Evolutionary conservation across 805 yeast species (phyloP), one percentile per base, ranked within the genome.

Genomic region (Nakazawaea sp.): DNA sequence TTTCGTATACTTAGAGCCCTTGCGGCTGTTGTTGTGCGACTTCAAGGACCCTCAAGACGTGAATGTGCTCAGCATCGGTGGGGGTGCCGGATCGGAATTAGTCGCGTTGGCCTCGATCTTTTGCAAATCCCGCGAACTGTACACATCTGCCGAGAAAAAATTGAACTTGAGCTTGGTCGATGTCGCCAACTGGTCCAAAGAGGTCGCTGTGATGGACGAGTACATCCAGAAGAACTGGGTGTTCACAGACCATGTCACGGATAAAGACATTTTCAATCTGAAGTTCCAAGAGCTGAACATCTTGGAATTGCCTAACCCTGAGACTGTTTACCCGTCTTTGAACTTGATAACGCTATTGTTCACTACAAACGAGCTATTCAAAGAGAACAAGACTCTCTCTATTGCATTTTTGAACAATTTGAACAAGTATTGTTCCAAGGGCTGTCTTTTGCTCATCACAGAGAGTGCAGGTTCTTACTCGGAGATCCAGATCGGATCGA

Each of bases 381-480:
- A 80, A 12, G 86, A 77, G 43, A 72, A 85, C 43, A 75, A 72
- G 47, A 60, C 73, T 0, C 73, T 67, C 30, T 71, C 94, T 4
- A 69, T 85, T 27, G 60, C 67, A 37, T 64, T 82, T 35, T 61
- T 87, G 36, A 77, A 78, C 42, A 51, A 58, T 9, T 55, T 87
- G 41, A 68, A 73, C 37, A 45, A 51, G 4, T 29, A 52, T 6
- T 84, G 94, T 55, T 51, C 57, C 25, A 38, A 55, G 1, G 92
- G 89, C 0, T 59, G 85, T 12, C 55, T 71, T 20, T 56, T 87
- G 25, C 62, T 88, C 31, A 75, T 87, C 18, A 74, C 85, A 2
- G 96, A 87, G 50, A 81, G 92, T 59, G 96, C 96, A 0, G 96
- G 96, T 1, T 82, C 94, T 8, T 87, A 79, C 56, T 84, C 95